These are phyloP conservation scores for Cymbidium sinense DNA, from an alignment of 106 monocot species.

Conservation along the genomic window DNA sequence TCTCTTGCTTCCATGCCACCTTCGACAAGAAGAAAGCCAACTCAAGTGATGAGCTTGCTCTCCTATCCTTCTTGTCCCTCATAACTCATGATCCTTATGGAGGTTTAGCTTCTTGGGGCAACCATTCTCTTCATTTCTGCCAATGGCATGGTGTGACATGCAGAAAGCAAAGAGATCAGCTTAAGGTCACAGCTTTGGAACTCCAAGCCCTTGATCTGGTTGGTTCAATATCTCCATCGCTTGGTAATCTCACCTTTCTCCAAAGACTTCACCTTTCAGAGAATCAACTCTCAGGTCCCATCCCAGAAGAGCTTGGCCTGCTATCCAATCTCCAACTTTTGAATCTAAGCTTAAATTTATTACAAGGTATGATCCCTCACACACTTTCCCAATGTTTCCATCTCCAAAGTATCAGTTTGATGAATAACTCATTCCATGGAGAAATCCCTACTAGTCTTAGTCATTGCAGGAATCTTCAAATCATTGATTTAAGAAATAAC, in stretches of 20 bases:
- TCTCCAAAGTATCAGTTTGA: slow-evolving; percentile 6
- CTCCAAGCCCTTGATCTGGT: slow-evolving; percentile 15
- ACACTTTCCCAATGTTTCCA: slow-evolving; percentile 1
- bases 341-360: slow-evolving; percentile 18
- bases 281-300: slow-evolving; percentile 8
- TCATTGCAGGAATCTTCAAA: neutral
- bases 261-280: slow-evolving; percentile 12
- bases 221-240: slow-evolving; percentile 21
- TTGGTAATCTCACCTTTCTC: slow-evolving; percentile 37
- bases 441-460: slow-evolving; percentile 23
- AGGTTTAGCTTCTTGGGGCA: slow-evolving; percentile 33
- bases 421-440: slow-evolving; percentile 16
- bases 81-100: slow-evolving; percentile 6
- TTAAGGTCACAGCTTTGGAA: slow-evolving; percentile 15
- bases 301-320: slow-evolving; percentile 20
- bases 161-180: neutral
- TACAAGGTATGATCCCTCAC: slow-evolving; percentile 16
- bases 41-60: neutral
- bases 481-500: slow-evolving; percentile 15
- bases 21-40: neutral
- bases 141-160: slow-evolving; percentile 36
- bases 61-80: slow-evolving; percentile 32
- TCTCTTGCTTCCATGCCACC: neutral
- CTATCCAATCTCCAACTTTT: slow-evolving; percentile 10
- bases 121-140: slow-evolving; percentile 17